Base-by-base conservation (phyloP, 441 rosid species). In the Erysimum cheiri region DNA sequence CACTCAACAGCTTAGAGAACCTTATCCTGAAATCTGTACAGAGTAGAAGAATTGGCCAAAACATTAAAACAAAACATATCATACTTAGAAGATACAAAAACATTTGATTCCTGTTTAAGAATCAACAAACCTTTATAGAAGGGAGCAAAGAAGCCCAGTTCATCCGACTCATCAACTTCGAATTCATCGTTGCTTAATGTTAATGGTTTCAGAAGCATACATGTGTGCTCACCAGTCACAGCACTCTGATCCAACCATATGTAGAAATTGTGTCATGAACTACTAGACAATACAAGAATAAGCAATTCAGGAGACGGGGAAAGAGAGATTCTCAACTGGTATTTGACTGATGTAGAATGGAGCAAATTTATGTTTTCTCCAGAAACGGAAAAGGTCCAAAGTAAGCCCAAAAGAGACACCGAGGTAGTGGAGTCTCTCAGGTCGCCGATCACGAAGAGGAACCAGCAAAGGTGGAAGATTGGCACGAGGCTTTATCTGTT, bases 401-500 rank as follows among this genome's bases (percentile, higher is more conserved):
- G 98, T 96, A 67, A 96, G 97, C 75, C 99, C 99, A 78, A 91
- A 96, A 57, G 99, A 96, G 67, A 93, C 99, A 79, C 89, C 98
- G 8, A 96, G 82, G 73, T 93, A 96, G 74, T 93, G 92, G 67
- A 96, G 96, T 76, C 84, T 93, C 80, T 96, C 99, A 58, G 98
- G 90, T 67, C 15, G 82, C 60, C 97, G 85, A 71, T 96, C 98
- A 52, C 75, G 84, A 65, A 88, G 90, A 85, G 87, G 92, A 57
- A 86, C 91, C 60, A 95, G 86, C 89, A 95, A 75, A 72, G 85
- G 99, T 33, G 97, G 99, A 71, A 95, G 97, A 75, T 92, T 78
- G 39, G 82, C 72, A 77, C 92, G 86, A 32, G 99, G 98, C 74
- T 86, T 85, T 74, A 95, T 75, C 63, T 80, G 90, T 82, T 95